Evolutionary conservation across 176 grass and related monocot species (phyloP), one percentile per base, ranked within the genome.

Genomic region (Calamus simplicifolius): DNA sequence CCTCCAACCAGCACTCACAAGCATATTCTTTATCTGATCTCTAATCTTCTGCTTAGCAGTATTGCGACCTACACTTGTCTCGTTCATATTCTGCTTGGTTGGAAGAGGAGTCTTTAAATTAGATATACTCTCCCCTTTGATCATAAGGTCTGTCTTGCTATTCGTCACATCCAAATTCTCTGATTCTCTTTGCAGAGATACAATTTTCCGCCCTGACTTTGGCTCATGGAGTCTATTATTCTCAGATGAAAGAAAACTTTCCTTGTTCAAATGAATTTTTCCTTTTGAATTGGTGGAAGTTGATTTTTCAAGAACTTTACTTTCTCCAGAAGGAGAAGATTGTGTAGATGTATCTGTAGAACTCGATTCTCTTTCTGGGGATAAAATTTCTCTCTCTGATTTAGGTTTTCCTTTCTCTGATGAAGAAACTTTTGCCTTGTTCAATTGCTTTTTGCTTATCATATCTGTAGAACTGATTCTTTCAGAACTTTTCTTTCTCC

Each of bases 1-100:
- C 69, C 59, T 94, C 89, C 89, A 94, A 64, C 89, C 89, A 17
- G 82, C 86, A 59, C 73, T 54, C 49, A 94, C 70, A 71, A 94
- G 89, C 64, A 94, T 67, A 8, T 2, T 35, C 43, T 83, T 94
- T 62, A 84, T 94, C 71, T 88, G 84, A 64, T 81, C 79, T 65
- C 81, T 84, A 51, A 88, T 65, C 69, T 94, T 82, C 74, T 85
- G 84, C 70, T 88, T 94, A 54, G 81, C 63, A 31, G 21, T 77
- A 58, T 55, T 63, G 25, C 64, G 74, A 59, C 77, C 73, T 68
- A 64, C 83, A 70, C 69, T 86, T 52, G 60, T 58, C n/a, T 74
- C 77, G 70, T 77, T 81, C 58, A 76, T 51, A 31, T 5, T 59
- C 62, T 63, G 68, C 68, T 65, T 85, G 53, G 54, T 26, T 54